A percentile compares a stretch with the other conserved stretches of the same genome.
Conservation (phyloP, 495 filamentous ascomycete genomes). For the Aspergillus ostianus region DNA sequence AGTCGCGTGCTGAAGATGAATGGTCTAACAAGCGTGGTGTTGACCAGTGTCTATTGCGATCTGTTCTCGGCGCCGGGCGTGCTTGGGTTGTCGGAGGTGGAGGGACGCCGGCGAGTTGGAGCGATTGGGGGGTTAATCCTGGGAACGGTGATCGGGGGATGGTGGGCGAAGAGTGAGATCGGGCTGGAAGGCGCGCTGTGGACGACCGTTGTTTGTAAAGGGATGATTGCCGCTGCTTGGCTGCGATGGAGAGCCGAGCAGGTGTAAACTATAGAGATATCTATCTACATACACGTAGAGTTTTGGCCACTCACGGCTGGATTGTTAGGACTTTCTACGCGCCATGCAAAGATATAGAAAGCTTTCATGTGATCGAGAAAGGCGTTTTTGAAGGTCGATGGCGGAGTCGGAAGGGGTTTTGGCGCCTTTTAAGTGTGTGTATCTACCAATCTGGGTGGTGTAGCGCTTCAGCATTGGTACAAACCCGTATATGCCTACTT, state of each 20-base stretch:
- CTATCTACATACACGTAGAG: no score
- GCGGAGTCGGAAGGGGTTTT: no score
- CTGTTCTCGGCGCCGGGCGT: constrained; percentile 62
- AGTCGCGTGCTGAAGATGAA: constrained; percentile 63
- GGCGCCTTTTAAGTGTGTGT: no score
- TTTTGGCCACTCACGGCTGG: no score
- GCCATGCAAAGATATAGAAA: no score
- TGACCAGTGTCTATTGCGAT: constrained; percentile 72
- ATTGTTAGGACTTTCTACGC: no score
- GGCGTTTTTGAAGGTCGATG: no score
- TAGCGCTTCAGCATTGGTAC: no score
- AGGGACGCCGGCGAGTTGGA: constrained; percentile 56
- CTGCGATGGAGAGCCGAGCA: constrained; percentile 44
- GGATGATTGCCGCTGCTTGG: constrained; percentile 52
- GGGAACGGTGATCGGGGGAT: constrained; percentile 59
- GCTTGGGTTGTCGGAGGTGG: constrained; percentile 48
- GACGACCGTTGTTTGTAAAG: constrained; percentile 57
- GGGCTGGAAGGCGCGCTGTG: constrained; percentile 64
- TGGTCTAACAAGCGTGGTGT: constrained; percentile 64
- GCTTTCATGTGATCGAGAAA: no score
- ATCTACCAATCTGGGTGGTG: no score
- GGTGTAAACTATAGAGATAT: no score
- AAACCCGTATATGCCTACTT: no score
- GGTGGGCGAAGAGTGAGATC: constrained; percentile 52
- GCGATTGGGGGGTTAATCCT: constrained; percentile 58